Percentiles rank a stretch among this genome's conserved stretches.
Evolutionary conservation across 768 basidiomycete genomes (phyloP).

Genomic region (Strobilomyces echinocephalus): DNA sequence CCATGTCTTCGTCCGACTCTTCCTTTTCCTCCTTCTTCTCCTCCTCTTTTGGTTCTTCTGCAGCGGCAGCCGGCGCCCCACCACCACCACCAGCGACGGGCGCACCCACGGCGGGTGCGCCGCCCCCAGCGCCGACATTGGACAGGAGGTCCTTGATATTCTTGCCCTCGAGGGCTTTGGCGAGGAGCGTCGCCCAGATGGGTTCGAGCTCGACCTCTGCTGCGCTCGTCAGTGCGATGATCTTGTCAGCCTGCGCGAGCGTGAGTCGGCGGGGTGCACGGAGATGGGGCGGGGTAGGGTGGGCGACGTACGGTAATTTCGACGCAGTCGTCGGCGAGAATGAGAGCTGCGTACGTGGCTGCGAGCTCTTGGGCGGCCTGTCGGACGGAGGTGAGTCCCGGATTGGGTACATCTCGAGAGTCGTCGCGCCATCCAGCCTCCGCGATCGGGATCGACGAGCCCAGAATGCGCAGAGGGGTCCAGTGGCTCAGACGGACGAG

Average conservation of each 20-base stretch:
- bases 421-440: constrained; percentile 18
- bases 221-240: constrained; percentile 75
- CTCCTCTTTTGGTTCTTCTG: constrained; percentile 70
- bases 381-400: constrained; percentile 13
- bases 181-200: constrained; percentile 96
- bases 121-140: constrained; percentile 92
- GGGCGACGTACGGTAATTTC: constrained; percentile 85
- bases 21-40: constrained; percentile 89
- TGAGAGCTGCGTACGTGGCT: constrained; percentile 93
- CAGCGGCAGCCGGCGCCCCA: constrained; percentile 60
- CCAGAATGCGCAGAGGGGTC: background rate
- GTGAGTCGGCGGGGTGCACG: too few relatives aligned
- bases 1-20: constrained; percentile 43
- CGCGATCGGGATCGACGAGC: background rate
- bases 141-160: constrained; percentile 93
- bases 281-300: too few relatives aligned
- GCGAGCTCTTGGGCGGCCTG: constrained; percentile 75
- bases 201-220: constrained; percentile 86
- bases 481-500: background rate
- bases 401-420: constrained; percentile 9
- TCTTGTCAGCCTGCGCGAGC: constrained; percentile 78
- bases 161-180: constrained; percentile 97
- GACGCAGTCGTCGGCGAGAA: constrained; percentile 94
- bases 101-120: constrained; percentile 66
- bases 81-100: constrained; percentile 50